Base-by-base conservation (phyloP, 331 rosid genomes). In the Stylosanthes scabra region DNA sequence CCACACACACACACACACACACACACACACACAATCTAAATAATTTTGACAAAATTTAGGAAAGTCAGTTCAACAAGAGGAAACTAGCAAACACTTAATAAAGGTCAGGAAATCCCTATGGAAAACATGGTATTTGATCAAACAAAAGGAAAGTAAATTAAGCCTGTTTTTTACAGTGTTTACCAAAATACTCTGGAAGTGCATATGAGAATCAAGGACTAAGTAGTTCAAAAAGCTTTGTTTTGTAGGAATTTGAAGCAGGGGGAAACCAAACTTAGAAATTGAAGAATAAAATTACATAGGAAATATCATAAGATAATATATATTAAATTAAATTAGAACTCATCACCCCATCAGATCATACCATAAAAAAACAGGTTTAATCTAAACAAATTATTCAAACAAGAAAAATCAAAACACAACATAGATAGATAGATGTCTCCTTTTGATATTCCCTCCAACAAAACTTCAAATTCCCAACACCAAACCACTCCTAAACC, bases 281-380 rank as follows among this genome's bases (percentile, higher is more conserved):
- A n/a, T n/a, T n/a, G n/a, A n/a, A n/a, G n/a, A n/a, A n/a, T n/a
- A n/a, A n/a, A n/a, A n/a, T n/a, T n/a, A n/a, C n/a, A n/a, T n/a
- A n/a, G n/a, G n/a, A n/a, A n/a, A n/a, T n/a, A n/a, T n/a, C n/a
- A n/a, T 8, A 47, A 3, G 27, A 54, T 14, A 40, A 28, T 45
- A 11, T 31, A 31, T 31, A 63, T 34, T 54, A 65, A 73, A 49
- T 56, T 56, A 15, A 59, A 44, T n/a, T n/a, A n/a, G n/a, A 78
- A 59, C 67, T 28, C 59, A 39, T 5, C 10, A 58, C 15, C 41
- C 46, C 55, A 68, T 20, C 81, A 80, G 81, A 84, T 80, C 80
- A 57, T 49, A 77, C 52, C 63, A 60, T 46, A n/a, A 65, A 61
- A 61, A 37, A 11, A 49, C 7, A n/a, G 39, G 14, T 12, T 8